A percentile compares a stretch with the other conserved stretches of the same genome.
Conservation (phyloP, 495 filamentous ascomycete species). For the Penicillium samsonianum region DNA sequence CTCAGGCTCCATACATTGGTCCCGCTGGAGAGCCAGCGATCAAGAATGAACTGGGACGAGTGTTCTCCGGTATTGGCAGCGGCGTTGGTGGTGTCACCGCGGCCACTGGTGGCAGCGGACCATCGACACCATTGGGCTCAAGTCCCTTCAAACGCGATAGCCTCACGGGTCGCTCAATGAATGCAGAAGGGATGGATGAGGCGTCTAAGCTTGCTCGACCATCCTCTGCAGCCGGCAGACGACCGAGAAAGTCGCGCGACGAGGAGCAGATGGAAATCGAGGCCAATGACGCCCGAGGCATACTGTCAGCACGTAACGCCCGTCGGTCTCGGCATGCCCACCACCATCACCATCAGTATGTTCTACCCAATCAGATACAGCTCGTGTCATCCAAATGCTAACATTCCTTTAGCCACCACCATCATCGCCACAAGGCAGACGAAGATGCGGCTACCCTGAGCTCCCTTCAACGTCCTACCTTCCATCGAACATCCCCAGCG, state of each 20-base stretch:
- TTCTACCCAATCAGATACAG: constrained; percentile 16
- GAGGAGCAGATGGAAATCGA: constrained; percentile 64
- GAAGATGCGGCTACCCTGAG: constrained; percentile 56
- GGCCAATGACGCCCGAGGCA: constrained; percentile 59
- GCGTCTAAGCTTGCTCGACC: constrained; percentile 42
- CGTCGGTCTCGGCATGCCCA: constrained; percentile 60
- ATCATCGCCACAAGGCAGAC: constrained; percentile 70
- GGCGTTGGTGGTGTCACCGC: constrained; percentile 69
- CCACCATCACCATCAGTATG: constrained; percentile 61
- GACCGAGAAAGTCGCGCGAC: constrained; percentile 54
- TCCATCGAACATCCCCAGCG: constrained; percentile 37
- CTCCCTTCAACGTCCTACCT: constrained; percentile 39
- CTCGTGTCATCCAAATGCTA: constrained; percentile 24
- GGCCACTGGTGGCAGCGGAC: constrained; percentile 53
- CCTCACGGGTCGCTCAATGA: constrained; percentile 34
- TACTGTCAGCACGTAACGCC: constrained; percentile 54
- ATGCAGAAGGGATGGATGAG: constrained; percentile 40
- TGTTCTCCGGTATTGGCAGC: constrained; percentile 89
- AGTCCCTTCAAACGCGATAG: constrained; percentile 58
- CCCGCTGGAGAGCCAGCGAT: constrained; percentile 79
- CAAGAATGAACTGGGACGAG: constrained; percentile 87
- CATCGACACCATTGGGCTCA: constrained; percentile 55
- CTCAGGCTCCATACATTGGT: constrained; percentile 73
- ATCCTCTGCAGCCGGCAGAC: constrained; percentile 57
- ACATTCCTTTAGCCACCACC: constrained; percentile 61